Percentiles rank a stretch among this genome's conserved stretches.
Conservation (phyloP, 805 yeast genomes). For the Saturnispora halmiae region DNA sequence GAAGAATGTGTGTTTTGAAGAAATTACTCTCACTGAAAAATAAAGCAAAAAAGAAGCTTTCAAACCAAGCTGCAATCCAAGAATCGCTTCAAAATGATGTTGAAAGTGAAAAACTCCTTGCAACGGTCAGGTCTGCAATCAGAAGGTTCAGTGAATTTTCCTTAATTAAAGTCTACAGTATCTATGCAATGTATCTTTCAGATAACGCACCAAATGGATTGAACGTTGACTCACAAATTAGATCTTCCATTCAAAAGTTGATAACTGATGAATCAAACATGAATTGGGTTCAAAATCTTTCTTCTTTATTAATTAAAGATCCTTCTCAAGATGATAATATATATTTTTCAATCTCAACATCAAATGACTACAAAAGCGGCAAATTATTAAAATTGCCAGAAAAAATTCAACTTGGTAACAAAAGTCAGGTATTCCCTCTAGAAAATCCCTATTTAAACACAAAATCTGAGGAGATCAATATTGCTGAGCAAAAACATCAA, state of each 20-base stretch:
- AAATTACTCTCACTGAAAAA: conserved; percentile 30
- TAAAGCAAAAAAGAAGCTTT: conserved; percentile 17
- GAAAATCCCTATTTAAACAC: too few species aligned
- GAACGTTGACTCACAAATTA: conserved; percentile 44
- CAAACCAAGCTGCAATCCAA: conserved; percentile 6
- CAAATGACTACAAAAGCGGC: too few species aligned
- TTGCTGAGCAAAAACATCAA: background rate
- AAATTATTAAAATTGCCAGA: too few species aligned
- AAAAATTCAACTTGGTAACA: too few species aligned
- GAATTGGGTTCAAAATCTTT: background rate
- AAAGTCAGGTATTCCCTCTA: too few species aligned
- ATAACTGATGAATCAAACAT: conserved; percentile 3
- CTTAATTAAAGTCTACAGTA: conserved; percentile 50
- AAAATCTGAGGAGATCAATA: background rate
- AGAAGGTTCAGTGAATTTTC: conserved; percentile 42
- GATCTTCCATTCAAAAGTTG: conserved; percentile 10
- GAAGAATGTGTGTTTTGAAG: conserved; percentile 36
- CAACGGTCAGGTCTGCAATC: conserved; percentile 32
- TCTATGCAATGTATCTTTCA: conserved; percentile 58
- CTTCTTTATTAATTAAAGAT: conserved; percentile 1
- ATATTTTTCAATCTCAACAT: background rate
- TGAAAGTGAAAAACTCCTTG: conserved; percentile 18
- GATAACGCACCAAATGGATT: conserved; percentile 60
- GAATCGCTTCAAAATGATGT: conserved; percentile 2
- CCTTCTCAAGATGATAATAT: background rate